Evolutionary conservation across 2,329 filamentous ascomycete genomes (phyloP).

Genomic region (Pyricularia pennisetigena): DNA sequence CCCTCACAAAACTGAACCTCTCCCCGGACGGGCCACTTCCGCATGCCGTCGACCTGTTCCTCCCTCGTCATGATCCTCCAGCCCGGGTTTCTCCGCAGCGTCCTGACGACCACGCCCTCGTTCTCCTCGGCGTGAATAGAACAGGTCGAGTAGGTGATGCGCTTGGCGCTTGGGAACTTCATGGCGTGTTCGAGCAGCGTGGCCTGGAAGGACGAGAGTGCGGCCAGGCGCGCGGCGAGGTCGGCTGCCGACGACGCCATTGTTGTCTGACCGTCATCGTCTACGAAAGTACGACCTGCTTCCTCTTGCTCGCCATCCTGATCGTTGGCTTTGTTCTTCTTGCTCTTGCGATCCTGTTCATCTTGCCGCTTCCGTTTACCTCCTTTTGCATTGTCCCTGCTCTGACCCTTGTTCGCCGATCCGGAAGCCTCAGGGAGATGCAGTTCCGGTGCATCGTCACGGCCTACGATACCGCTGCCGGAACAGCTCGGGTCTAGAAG

Average conservation of each 20-base stretch:
- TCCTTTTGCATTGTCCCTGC: constrained; percentile 6
- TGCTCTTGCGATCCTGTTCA: constrained; percentile 12
- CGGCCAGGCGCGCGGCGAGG: constrained; percentile 54
- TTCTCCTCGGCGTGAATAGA: constrained; percentile 84
- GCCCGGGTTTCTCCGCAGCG: constrained; percentile 51
- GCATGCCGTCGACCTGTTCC: constrained; percentile 68
- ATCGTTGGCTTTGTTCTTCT: constrained; percentile 8
- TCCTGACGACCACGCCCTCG: constrained; percentile 68
- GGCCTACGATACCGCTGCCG: constrained; percentile 85
- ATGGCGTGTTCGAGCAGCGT: constrained; percentile 77
- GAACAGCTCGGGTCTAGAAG: constrained; percentile 92
- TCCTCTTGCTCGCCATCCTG: constrained; percentile 18
- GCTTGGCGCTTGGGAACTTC: constrained; percentile 61
- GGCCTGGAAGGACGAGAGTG: constrained; percentile 74
- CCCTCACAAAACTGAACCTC: constrained; percentile 29
- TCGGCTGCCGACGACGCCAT: constrained; percentile 43
- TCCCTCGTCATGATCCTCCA: constrained; percentile 69
- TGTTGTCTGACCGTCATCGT: constrained; percentile 47
- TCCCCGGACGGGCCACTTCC: constrained; percentile 62
- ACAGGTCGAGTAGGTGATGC: constrained; percentile 89
- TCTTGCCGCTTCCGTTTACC: constrained; percentile 36
- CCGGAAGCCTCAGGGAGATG: constrained; percentile 38
- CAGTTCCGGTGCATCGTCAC: constrained; percentile 67
- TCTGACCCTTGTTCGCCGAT: constrained; percentile 2
- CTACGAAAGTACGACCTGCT: constrained; percentile 28